Evolutionary conservation across 768 basidiomycete genomes (phyloP).

Genomic region (Trichaptum fuscoviolaceum): DNA sequence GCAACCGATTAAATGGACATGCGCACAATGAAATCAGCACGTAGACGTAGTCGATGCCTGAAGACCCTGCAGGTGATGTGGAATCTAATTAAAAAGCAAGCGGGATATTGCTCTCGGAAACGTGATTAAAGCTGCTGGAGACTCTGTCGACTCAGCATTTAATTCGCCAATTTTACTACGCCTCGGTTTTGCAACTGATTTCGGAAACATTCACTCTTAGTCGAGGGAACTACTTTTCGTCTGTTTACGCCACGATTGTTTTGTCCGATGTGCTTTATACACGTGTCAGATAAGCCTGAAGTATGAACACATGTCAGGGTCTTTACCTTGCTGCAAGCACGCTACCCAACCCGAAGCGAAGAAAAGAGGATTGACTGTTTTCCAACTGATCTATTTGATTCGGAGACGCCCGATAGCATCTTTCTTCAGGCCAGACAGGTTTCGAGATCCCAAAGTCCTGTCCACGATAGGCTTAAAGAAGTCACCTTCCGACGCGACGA

Average conservation of each 20-base stretch:
- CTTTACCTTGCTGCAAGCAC: not conserved
- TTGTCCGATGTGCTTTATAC: conserved; percentile 1
- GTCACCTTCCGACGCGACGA: not conserved
- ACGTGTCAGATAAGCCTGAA: not conserved
- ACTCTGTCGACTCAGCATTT: not conserved
- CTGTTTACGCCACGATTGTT: not conserved
- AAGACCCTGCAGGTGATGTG: not conserved
- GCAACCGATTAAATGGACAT: no score
- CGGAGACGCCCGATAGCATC: conserved; percentile 1
- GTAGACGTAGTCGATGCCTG: not conserved
- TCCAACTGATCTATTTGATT: not conserved
- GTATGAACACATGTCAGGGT: conserved; percentile 1
- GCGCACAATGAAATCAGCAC: not conserved
- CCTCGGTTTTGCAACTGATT: not conserved
- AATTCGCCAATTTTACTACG: not conserved
- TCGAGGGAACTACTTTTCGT: not conserved
- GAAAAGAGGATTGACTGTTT: not conserved
- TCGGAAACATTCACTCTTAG: not conserved
- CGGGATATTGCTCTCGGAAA: not conserved
- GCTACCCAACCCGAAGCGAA: not conserved
- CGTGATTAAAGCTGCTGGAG: not conserved
- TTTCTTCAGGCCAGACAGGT: not conserved
- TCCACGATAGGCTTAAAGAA: not conserved
- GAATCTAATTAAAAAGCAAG: not conserved
- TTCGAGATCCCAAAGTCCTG: not conserved